Evolutionary conservation across 2,329 filamentous ascomycete genomes (phyloP), one percentile per base, ranked within the genome.

Genomic region (Aspergillus amoenus): DNA sequence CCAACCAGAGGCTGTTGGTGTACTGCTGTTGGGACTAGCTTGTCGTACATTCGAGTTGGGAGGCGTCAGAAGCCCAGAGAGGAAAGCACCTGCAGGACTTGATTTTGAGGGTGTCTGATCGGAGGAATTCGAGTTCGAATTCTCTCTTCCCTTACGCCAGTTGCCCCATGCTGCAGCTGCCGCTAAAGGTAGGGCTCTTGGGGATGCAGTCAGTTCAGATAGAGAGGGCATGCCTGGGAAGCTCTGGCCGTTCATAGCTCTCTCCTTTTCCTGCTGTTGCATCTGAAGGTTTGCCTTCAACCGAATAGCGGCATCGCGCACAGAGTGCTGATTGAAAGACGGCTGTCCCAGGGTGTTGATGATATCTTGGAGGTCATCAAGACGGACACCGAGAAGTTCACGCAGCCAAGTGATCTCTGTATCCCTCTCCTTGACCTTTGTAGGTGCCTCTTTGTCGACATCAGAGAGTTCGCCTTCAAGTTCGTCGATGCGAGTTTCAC

Each of bases 141-240:
- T 76, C 55, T 84, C 83, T 65, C 81, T 82, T 15, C 83, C 84
- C 71, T 89, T 93, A 52, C 93, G 88, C 93, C 93, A 97, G 73
- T 88, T 96, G 46, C 91, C 93, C 85, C 93, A 96, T n/a, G 92
- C 93, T n/a, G 92, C 91, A n/a, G 91, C 91, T 22, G 96, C 88
- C 4, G 88, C 89, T 70, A 96, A 88, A 5, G 90, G 91, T 15
- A 96, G 68, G 7, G 76, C 88, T 32, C 91, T 87, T 4, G 93
- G 93, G 2, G 91, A 89, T 5, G 88, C 86, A 11, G 90, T 88
- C 61, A 93, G 86, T 63, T 85, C 86, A 46, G 93, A 87, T 32
- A 90, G 84, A 46, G 88, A 88, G 1, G 91, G 88, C 42, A 96
- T 84, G 41, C 89, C 90, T 4, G 90, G 89, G 64, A 94, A 80